A percentile compares a stretch with the other conserved stretches of the same genome.
phyloP scores from a whole-genome alignment of 1,284 basidiomycete species.

The Puccinia horiana region DNA sequence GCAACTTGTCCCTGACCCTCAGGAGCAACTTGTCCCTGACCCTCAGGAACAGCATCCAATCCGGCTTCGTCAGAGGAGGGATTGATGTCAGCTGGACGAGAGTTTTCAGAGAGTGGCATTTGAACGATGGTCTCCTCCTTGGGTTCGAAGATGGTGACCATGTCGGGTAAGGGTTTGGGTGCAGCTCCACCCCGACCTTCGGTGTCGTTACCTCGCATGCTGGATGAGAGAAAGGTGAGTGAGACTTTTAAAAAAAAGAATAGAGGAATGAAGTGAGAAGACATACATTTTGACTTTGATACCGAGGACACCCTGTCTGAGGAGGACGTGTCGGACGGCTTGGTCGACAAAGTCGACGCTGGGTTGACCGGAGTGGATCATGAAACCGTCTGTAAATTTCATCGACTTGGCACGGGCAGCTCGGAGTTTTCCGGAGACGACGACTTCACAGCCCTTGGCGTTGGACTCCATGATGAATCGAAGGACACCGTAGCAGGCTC shows the following conservation, averaged over 20 bases:
- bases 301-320: slow-evolving; percentile 98
- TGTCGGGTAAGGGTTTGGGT: slow-evolving; percentile 91
- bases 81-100: slow-evolving; percentile 39
- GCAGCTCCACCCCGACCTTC: slow-evolving; percentile 79
- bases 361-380: slow-evolving; percentile 99
- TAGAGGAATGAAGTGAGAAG: neutral
- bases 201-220: slow-evolving; percentile 96
- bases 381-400: slow-evolving; percentile 99
- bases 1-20: slow-evolving; percentile 35
- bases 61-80: slow-evolving; percentile 35
- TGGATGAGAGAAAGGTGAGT: slow-evolving; percentile 57
- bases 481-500: slow-evolving; percentile 99
- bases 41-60: slow-evolving; percentile 46
- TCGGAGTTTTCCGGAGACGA: slow-evolving; percentile 99
- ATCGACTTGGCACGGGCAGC: slow-evolving; percentile 99
- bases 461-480: slow-evolving; percentile 99
- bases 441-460: slow-evolving; percentile 99
- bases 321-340: slow-evolving; percentile 95
- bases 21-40: slow-evolving; percentile 30
- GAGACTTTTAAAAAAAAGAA: neutral
- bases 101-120: slow-evolving; percentile 52
- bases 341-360: slow-evolving; percentile 94
- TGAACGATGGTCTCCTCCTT: slow-evolving; percentile 50
- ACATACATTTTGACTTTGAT: slow-evolving; percentile 99
- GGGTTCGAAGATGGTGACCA: slow-evolving; percentile 85